A percentile compares a stretch with the other conserved stretches of the same genome.
Conservation (phyloP, 495 filamentous ascomycete species). For the Lindgomyces ingoldianus region DNA sequence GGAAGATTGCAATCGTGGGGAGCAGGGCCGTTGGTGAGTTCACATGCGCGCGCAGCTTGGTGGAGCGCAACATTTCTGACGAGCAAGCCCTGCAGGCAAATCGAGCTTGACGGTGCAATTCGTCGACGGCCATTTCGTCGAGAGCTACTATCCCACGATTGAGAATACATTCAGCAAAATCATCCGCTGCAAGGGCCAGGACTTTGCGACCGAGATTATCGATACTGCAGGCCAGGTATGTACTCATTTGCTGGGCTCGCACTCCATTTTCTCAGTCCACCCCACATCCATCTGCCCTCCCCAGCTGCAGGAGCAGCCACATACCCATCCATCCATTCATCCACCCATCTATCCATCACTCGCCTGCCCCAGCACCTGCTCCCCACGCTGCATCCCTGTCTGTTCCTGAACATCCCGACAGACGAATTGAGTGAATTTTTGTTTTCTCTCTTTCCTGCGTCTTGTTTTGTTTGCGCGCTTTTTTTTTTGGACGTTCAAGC, state of each 20-base stretch:
- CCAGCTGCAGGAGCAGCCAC: background rate
- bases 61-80: background rate
- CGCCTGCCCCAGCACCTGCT: slow-evolving; percentile 1
- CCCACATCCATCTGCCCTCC: background rate
- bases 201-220: slow-evolving; percentile 95
- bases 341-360: background rate
- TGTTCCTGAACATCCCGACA: background rate
- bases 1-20: slow-evolving; percentile 97
- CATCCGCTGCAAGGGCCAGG: slow-evolving; percentile 87
- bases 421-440: background rate
- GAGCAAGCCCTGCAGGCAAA: slow-evolving; percentile 66
- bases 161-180: slow-evolving; percentile 97
- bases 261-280: background rate
- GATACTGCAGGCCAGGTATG: slow-evolving; percentile 95
- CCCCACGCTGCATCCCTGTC: background rate
- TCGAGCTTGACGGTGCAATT: slow-evolving; percentile 96
- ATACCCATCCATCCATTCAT: background rate
- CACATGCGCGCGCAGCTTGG: background rate
- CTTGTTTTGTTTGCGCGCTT: slow-evolving; percentile 8
- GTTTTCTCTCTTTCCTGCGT: background rate
- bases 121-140: slow-evolving; percentile 96
- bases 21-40: slow-evolving; percentile 82
- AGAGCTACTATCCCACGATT: slow-evolving; percentile 98
- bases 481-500: slow-evolving; percentile 8
- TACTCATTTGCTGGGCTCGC: background rate